These are phyloP conservation scores for Cladophialophora carrionii DNA, from an alignment of 2,329 filamentous ascomycete genomes.

Conservation along the genomic window DNA sequence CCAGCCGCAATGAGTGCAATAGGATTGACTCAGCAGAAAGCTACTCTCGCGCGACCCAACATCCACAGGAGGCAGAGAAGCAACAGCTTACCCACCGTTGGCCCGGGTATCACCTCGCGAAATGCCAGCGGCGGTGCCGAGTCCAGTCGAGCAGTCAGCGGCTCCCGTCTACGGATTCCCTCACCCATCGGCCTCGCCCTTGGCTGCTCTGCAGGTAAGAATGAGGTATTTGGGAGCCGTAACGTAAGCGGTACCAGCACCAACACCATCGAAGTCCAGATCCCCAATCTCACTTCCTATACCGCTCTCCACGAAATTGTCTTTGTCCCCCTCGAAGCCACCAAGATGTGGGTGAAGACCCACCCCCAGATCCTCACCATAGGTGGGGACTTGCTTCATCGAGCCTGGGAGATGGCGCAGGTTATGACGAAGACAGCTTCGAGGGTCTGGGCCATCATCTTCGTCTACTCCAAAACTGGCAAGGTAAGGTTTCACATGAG, in stretches of 20 bases:
- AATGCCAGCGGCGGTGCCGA: conserved; percentile 1
- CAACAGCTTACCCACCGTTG: conserved; percentile 25
- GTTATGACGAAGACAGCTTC: conserved; percentile 29
- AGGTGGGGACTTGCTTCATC: conserved; percentile 21
- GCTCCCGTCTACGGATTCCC: conserved; percentile 23
- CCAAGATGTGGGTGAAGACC: conserved; percentile 33
- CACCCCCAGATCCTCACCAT: conserved; percentile 28
- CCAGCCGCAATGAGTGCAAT: conserved; percentile 20
- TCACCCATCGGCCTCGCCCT: conserved; percentile 25
- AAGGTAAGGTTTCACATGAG: conserved; percentile 28
- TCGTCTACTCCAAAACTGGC: conserved; percentile 37
- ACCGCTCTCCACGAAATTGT: conserved; percentile 24
- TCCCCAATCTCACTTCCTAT: conserved; percentile 20
- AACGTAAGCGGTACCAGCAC: conserved; percentile 27
- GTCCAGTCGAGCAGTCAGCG: conserved; percentile 12
- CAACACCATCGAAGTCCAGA: conserved; percentile 24
- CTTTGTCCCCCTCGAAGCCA: conserved; percentile 29
- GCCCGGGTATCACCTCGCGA: conserved; percentile 1
- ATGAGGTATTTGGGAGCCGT: conserved; percentile 16
- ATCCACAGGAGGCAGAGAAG: conserved; percentile 24
- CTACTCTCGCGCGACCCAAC: background rate
- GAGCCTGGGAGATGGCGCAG: conserved; percentile 34
- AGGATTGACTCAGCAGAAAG: conserved; percentile 12
- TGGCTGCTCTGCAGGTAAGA: conserved; percentile 11
- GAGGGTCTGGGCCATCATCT: conserved; percentile 30